Evolutionary conservation across 352 stramenopile genomes (phyloP).

Genomic region (Pythium dissimile): DNA sequence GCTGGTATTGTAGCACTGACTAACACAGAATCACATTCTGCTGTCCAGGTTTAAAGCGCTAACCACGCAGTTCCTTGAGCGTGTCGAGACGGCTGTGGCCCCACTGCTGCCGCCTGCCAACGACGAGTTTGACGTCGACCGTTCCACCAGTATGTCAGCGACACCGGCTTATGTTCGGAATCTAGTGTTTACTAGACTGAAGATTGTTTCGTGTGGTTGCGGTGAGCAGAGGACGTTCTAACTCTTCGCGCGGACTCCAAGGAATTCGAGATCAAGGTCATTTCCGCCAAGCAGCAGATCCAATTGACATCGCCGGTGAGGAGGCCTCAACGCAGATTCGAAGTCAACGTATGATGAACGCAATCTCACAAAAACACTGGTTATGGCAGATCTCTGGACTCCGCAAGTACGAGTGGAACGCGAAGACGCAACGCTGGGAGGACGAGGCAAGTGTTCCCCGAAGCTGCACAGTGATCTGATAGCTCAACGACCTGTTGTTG

Average conservation of each 20-base stretch:
- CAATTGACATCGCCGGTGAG: conserved; percentile 54
- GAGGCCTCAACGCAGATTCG: too few species aligned
- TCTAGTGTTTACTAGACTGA: too few species aligned
- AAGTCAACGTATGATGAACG: too few species aligned
- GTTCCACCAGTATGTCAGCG: conserved; percentile 35
- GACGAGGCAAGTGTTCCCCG: conserved; percentile 63
- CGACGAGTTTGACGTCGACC: conserved; percentile 46
- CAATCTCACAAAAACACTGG: too few species aligned
- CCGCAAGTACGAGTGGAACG: conserved; percentile 74
- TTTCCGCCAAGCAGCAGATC: conserved; percentile 63
- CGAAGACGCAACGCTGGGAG: conserved; percentile 65
- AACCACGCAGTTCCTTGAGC: conserved; percentile 55
- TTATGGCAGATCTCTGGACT: conserved; percentile 58
- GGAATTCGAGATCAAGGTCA: conserved; percentile 61
- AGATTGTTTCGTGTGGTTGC: background rate
- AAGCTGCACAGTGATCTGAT: too few species aligned
- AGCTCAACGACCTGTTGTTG: background rate
- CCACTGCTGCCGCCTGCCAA: conserved; percentile 67
- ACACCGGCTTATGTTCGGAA: too few species aligned
- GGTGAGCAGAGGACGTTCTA: conserved; percentile 31
- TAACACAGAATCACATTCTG: too few species aligned
- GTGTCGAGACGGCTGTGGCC: conserved; percentile 51
- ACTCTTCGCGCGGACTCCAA: conserved; percentile 45
- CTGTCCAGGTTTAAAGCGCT: conserved; percentile 48
- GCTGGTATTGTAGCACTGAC: background rate